A percentile compares a stretch with the other conserved stretches of the same genome.
phyloP scores from a whole-genome alignment of 2,329 filamentous ascomycete species.

The Colletotrichum salicis region DNA sequence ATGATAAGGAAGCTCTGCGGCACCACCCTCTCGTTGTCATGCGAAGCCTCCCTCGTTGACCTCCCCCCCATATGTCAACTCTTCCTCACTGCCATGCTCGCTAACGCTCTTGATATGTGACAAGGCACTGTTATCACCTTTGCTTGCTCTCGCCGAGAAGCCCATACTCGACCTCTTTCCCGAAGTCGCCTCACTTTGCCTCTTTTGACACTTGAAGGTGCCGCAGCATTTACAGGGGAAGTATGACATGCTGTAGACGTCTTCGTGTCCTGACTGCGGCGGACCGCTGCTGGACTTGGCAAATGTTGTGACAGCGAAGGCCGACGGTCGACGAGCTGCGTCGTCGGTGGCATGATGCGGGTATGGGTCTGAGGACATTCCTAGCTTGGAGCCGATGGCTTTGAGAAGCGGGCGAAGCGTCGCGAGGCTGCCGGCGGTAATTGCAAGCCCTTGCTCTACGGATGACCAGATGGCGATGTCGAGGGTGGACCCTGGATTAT shows the following conservation, averaged over 20 bases:
- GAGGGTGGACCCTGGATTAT: constrained; percentile 47
- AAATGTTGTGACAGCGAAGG: background rate
- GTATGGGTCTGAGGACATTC: constrained; percentile 34
- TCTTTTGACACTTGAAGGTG: constrained; percentile 13
- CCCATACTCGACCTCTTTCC: constrained; percentile 5
- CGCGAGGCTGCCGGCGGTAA: constrained; percentile 59
- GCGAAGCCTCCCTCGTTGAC: constrained; percentile 1
- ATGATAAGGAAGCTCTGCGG: constrained; percentile 1
- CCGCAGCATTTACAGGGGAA: constrained; percentile 15
- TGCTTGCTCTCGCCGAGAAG: background rate
- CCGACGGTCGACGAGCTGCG: background rate
- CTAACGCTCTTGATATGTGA: background rate
- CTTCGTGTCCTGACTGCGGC: background rate
- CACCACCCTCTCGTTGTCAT: background rate
- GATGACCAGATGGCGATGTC: constrained; percentile 62
- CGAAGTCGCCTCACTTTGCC: background rate
- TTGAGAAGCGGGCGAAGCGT: constrained; percentile 58
- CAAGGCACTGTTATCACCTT: background rate
- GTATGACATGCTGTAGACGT: constrained; percentile 12
- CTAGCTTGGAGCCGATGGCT: constrained; percentile 45
- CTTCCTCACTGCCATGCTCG: constrained; percentile 24
- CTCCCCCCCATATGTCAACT: constrained; percentile 9
- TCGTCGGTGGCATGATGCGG: constrained; percentile 15
- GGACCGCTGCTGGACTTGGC: background rate
- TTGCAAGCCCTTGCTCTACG: constrained; percentile 58